Evolutionary conservation across 768 basidiomycete genomes (phyloP), one percentile per base, ranked within the genome.

Genomic region (Suillus occidentalis): DNA sequence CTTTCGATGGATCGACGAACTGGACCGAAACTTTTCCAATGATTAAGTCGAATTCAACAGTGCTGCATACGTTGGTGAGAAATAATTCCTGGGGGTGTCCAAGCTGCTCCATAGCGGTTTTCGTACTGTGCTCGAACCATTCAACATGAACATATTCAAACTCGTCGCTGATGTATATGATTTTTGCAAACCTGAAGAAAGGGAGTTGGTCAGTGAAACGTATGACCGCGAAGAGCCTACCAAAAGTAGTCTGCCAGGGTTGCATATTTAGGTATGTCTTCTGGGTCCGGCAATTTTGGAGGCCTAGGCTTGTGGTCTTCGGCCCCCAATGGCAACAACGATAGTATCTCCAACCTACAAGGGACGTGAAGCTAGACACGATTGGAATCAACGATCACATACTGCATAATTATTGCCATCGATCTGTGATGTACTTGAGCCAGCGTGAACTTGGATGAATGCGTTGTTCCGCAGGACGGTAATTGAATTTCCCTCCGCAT

Each of bases 61-160:
- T 68, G 53, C 81, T 81, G 66, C 92, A 94, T 0, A 82, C 70
- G 2, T 86, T 75, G 36, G 82, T 82, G 6, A 90, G 73, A 71
- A 89, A 92, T 0, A 94, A 71, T 67, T 94, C 91, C 62, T 86
- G 87, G 0, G 84, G 78, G 63, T 89, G 76, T 0, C 83, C 84
- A 16, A 92, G 73, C 65, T 91, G 87, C 36, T 81, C 77, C 34
- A 92, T 72, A n/a, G 85, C 72, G 0, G 87, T 89, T 62, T 84
- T 82, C 0, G 85, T 84, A 0, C 86, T 84, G 69, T 94, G 92
- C 61, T 89, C 84, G 36, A 90, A 84, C 91, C 91, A 94, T 40
- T 87, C 90, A 12, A 90, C 75, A 72, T 94, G 92, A 1, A 84
- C 83, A 2, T 64, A 74, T 61, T 81, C 75, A 6, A 76, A 65